Conservation (phyloP, 2,329 filamentous ascomycete species). For the Venturia oleaginea region DNA sequence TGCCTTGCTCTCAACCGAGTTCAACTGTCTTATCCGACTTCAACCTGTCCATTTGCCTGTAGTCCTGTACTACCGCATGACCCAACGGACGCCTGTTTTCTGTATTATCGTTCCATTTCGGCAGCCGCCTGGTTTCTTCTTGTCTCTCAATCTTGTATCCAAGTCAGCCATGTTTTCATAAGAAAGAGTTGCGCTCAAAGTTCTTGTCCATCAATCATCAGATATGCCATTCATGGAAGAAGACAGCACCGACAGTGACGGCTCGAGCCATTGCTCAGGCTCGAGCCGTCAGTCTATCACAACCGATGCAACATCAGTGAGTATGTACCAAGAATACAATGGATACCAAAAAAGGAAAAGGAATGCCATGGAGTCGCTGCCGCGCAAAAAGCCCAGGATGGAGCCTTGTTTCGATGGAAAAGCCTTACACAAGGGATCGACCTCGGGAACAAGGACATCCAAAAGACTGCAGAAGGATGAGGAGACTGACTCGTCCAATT, state of each 20-base stretch:
- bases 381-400: not conserved
- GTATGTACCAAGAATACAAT: not conserved
- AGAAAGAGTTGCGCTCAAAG: not conserved
- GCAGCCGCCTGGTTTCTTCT: not conserved
- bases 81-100: not conserved
- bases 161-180: not conserved
- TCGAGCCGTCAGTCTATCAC: not conserved
- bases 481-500: not conserved
- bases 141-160: not conserved
- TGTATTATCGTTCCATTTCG: not conserved
- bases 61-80: not conserved
- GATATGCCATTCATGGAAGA: slow-evolving; percentile 6
- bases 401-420: not conserved
- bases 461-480: not conserved
- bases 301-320: slow-evolving; percentile 1
- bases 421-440: not conserved
- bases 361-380: not conserved
- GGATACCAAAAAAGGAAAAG: not conserved
- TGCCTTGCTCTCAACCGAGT: not conserved
- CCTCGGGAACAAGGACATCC: not conserved
- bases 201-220: not conserved
- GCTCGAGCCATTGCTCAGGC: not conserved
- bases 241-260: not conserved
- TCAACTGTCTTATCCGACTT: not conserved
- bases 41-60: not conserved